Evolutionary conservation across 768 basidiomycete species (phyloP), one percentile per base, ranked within the genome.

Genomic region (Boletus pseudo-olivaceus): DNA sequence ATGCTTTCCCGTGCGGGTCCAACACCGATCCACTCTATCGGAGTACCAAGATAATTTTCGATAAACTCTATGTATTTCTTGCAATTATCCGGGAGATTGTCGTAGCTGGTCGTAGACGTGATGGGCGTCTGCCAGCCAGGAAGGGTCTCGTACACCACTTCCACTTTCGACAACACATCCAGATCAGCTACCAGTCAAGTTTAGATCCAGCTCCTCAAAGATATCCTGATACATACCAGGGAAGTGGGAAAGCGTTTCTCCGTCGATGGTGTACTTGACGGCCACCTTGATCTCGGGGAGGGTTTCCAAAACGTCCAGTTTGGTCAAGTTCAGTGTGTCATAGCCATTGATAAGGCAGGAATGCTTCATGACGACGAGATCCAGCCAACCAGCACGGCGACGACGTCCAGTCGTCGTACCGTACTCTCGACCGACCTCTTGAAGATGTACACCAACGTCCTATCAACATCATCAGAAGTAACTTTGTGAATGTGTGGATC

Each of bases 261-360:
- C 95, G 47, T 93, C 83, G 19, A 92, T 59, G 7, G 76, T 64
- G 73, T 99, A 98, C 65, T 82, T 84, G 52, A 90, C 80, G 4
- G 79, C 96, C 20, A 99, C 79, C 72, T 94, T 90, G 76, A 99
- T 90, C 74, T 95, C 90, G 0, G 80, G 68, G 20, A 99, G 78
- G 27, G 78, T 75, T 64, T 98, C 95, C 46, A 99, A 79, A 15
- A 99, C 78, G 64, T 99, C 97, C 44, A 99, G 83, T 70, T 99
- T 99, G 46, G 97, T 99, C 60, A 99, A 79, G 73, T 99, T 99
- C 57, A 98, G 76, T 43, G 73, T 68, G 65, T 96, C 93, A 71
- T 98, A 99, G 34, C 97, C 97, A 71, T 99, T 99, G 80, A 99
- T 92, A 57, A 91, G 73, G 67, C 78, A 84, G 7, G 96, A 98